These are phyloP conservation scores for Craterostigma plantagineum DNA, from an alignment of 257 asterid genomes.

Conservation along the genomic window DNA sequence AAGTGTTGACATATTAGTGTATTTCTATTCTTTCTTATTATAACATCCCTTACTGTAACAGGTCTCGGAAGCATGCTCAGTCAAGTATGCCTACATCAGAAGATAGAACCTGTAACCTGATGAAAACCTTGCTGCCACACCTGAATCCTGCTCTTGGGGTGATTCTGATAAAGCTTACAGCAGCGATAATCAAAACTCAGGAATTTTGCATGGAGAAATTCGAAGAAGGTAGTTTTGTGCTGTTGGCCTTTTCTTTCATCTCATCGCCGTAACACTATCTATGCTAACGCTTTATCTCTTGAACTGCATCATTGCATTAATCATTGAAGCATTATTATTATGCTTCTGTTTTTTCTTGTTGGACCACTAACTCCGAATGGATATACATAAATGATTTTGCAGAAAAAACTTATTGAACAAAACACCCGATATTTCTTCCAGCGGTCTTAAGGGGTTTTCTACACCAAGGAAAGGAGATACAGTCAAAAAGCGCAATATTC, in stretches of 20 bases:
- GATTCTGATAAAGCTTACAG: constrained; percentile 45
- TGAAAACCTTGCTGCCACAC: constrained; percentile 41
- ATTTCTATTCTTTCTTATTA: constrained; percentile 2
- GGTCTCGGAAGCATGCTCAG: constrained; percentile 31
- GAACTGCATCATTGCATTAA: constrained; percentile 3
- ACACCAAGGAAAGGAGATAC: constrained; percentile 33
- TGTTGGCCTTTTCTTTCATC: constrained; percentile 5
- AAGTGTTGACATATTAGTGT: neutral
- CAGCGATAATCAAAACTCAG: constrained; percentile 31
- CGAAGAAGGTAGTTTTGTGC: constrained; percentile 28
- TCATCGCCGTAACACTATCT: constrained; percentile 1
- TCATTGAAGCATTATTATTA: constrained; percentile 3
- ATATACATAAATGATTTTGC: constrained; percentile 32
- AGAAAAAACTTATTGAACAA: constrained; percentile 12
- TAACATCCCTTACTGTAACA: constrained; percentile 9
- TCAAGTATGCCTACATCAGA: constrained; percentile 19
- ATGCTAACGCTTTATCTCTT: constrained; percentile 1
- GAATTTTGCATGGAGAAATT: constrained; percentile 26
- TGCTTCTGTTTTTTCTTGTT: constrained; percentile 8
- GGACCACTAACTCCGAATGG: neutral
- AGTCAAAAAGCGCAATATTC: constrained; percentile 41
- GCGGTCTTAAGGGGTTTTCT: constrained; percentile 26
- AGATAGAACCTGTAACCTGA: constrained; percentile 20
- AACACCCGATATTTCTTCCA: constrained; percentile 23
- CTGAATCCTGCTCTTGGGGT: constrained; percentile 53